phyloP scores from a whole-genome alignment of 495 filamentous ascomycete genomes.

The Pseudomonodictys pantanalensis region DNA sequence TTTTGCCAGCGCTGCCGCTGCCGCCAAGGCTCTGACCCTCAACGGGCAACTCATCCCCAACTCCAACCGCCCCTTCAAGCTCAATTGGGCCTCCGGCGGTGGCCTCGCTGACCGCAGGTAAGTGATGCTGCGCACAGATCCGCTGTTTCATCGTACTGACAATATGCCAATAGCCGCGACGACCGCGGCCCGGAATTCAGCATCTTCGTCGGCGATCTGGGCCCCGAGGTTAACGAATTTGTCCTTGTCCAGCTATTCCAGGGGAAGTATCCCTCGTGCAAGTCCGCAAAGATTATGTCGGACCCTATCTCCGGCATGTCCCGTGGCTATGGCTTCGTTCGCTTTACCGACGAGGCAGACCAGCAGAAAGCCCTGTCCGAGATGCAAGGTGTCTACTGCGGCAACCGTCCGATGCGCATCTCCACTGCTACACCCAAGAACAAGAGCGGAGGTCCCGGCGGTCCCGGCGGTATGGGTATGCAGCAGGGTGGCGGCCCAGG shows the following conservation, averaged over 20 bases:
- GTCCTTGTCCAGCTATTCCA: conserved; percentile 97
- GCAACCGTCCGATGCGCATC: conserved; percentile 98
- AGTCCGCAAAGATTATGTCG: conserved; percentile 99
- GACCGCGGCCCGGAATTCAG: conserved; percentile 94
- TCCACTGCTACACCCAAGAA: conserved; percentile 98
- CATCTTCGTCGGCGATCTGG: conserved; percentile 97
- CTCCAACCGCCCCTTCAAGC: conserved; percentile 91
- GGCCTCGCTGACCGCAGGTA: conserved; percentile 91
- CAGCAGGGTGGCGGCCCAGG: conserved; percentile 34
- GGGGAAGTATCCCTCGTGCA: conserved; percentile 91
- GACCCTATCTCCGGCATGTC: conserved; percentile 98
- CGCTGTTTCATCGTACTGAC: conserved; percentile 11
- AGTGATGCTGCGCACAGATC: conserved; percentile 33
- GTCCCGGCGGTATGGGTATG: conserved; percentile 51
- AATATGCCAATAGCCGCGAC: conserved; percentile 60
- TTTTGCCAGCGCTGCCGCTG: conserved; percentile 78
- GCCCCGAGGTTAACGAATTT: conserved; percentile 98
- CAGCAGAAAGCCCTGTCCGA: conserved; percentile 92
- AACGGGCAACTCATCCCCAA: conserved; percentile 93
- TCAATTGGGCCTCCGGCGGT: conserved; percentile 98
- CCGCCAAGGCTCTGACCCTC: conserved; percentile 80
- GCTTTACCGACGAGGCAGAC: conserved; percentile 90
- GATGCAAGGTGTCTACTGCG: conserved; percentile 99
- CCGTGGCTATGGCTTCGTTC: conserved; percentile 95
- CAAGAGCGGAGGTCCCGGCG: conserved; percentile 63